Evolutionary conservation across 176 grass and related monocot genomes (phyloP), one percentile per base, ranked within the genome.

Genomic region (Oryza coarctata): DNA sequence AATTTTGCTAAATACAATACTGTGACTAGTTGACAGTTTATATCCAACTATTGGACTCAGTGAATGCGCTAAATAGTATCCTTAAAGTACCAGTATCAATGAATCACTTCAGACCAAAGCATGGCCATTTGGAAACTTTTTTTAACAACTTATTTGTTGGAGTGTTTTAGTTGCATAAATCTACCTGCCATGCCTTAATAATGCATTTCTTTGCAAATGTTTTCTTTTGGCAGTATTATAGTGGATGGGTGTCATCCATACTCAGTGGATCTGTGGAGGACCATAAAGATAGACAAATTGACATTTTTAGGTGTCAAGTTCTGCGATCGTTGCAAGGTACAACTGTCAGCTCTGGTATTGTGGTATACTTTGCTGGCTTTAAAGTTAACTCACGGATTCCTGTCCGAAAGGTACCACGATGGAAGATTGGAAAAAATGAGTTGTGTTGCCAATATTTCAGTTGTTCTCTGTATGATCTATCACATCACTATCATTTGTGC

Each of bases 41-140:
- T 11, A 3, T 26, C 68, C 18, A 2, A 83, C 70, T 88, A 31
- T 82, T 93, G 95, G 92, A 88, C 15, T 98, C 92, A 76, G 39
- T 98, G 39, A 75, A 91, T 83, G 85, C 86, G 8, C 63, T 98
- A 29, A 98, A 98, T 65, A 88, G 84, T 84, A 62, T 75, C 73
- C 92, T 98, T 18, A 18, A 91, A 60, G 95, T 95, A 68, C 90
- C 90, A 32, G 17, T 98, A 70, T 78, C 82, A 13, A 91, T 95
- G 17, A 90, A 91, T 73, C 92, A 93, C 66, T 98, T 98, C 88
- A 91, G 93, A 74, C 85, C 96, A 87, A 95, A 98, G 96, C 93
- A 50, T 52, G 89, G 78, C 33, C 29, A 52, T 52, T 52, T 64
- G 47, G 35, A 13, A 22, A 78, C 75, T 12, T 81, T 57, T 15